Conservation (phyloP, 495 filamentous ascomycete genomes). For the Tuber magnatum region DNA sequence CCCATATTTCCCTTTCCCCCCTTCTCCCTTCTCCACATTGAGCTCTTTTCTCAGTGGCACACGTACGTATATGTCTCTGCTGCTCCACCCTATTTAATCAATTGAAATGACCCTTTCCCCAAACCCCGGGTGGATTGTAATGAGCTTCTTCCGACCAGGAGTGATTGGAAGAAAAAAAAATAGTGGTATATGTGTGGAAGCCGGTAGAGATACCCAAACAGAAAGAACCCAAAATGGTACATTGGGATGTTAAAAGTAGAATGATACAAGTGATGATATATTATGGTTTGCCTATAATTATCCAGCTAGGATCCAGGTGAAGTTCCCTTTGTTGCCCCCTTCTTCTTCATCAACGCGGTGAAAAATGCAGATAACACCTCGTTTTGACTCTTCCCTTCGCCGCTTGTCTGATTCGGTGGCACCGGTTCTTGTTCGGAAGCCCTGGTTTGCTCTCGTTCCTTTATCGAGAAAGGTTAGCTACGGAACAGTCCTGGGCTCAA, state of each 20-base stretch:
- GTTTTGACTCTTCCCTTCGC: conserved; percentile 57
- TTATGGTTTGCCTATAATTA: background rate
- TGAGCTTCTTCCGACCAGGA: background rate
- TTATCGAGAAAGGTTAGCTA: conserved; percentile 29
- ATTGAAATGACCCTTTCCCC: background rate
- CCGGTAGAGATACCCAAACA: background rate
- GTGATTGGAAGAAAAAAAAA: background rate
- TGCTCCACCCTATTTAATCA: background rate
- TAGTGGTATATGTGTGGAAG: background rate
- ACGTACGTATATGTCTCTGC: background rate
- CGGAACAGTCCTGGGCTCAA: conserved; percentile 8
- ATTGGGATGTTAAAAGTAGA: background rate
- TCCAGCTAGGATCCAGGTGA: conserved; percentile 11
- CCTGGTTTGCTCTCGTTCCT: conserved; percentile 51
- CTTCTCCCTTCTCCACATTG: background rate
- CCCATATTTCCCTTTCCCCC: background rate
- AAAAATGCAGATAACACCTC: conserved; percentile 65
- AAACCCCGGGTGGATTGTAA: background rate
- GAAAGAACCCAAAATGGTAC: background rate
- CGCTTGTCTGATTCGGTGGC: conserved; percentile 38
- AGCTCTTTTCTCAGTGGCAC: background rate
- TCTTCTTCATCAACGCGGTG: conserved; percentile 56
- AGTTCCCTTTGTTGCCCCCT: conserved; percentile 20
- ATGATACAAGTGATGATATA: background rate
- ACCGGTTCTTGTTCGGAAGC: conserved; percentile 42